Evolutionary conservation across 2,329 filamentous ascomycete species (phyloP).

Genomic region (Fusarium marasasianum): DNA sequence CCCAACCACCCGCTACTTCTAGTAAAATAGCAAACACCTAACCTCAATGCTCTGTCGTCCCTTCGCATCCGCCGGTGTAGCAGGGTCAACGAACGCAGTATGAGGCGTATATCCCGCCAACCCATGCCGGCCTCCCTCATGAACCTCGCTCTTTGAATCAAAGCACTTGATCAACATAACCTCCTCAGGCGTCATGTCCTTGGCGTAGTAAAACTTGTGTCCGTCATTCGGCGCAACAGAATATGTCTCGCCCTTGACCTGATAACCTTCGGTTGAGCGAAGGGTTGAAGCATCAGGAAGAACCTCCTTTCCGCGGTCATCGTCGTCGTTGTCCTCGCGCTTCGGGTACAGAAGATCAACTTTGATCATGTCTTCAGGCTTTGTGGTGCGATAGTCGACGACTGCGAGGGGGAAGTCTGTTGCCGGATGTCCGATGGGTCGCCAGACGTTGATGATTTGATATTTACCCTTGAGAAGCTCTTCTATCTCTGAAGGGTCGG

Average conservation of each 20-base stretch:
- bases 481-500: constrained; percentile 55
- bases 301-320: constrained; percentile 40
- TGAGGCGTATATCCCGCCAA: constrained; percentile 39
- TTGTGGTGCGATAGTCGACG: constrained; percentile 37
- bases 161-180: constrained; percentile 44
- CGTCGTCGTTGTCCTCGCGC: constrained; percentile 29
- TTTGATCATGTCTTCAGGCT: constrained; percentile 36
- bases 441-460: constrained; percentile 63
- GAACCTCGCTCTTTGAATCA: constrained; percentile 39
- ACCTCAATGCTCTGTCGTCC: constrained; percentile 42
- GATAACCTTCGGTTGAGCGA: constrained; percentile 33
- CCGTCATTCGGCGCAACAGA: constrained; percentile 29
- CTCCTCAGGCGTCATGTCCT: constrained; percentile 43
- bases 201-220: constrained; percentile 41
- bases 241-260: constrained; percentile 38
- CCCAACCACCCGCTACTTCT: neutral
- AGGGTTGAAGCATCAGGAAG: constrained; percentile 21
- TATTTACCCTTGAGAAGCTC: constrained; percentile 51
- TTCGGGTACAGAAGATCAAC: constrained; percentile 40
- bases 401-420: constrained; percentile 39
- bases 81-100: constrained; percentile 39
- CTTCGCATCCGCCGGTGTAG: constrained; percentile 31
- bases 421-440: constrained; percentile 44
- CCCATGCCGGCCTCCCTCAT: constrained; percentile 28
- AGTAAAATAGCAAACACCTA: constrained; percentile 40